A percentile compares a stretch with the other conserved stretches of the same genome.
These are phyloP conservation scores for Gentiana straminea DNA, from an alignment of 257 asterid species.

Conservation along the genomic window DNA sequence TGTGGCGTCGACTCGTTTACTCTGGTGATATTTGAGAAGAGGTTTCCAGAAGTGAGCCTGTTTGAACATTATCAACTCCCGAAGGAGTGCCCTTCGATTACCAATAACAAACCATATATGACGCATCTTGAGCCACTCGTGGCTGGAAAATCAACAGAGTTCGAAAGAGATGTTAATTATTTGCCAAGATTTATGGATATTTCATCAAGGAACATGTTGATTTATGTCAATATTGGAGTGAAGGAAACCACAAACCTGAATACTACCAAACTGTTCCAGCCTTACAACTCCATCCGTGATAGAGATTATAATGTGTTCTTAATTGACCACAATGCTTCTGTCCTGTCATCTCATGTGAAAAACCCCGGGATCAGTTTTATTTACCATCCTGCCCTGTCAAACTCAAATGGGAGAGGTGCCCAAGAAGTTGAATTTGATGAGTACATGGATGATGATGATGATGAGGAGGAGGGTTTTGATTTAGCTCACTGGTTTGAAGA, in stretches of 20 bases:
- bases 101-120: conserved; percentile 47
- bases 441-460: conserved; percentile 38
- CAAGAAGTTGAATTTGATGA: conserved; percentile 41
- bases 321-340: conserved; percentile 60
- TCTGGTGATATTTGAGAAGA: conserved; percentile 58
- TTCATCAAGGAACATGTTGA: conserved; percentile 60
- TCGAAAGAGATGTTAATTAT: conserved; percentile 25
- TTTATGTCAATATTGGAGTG: conserved; percentile 64
- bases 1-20: conserved; percentile 40
- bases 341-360: conserved; percentile 51
- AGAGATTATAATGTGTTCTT: conserved; percentile 41
- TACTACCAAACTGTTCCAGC: conserved; percentile 27
- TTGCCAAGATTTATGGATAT: conserved; percentile 55
- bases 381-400: conserved; percentile 58
- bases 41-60: conserved; percentile 23
- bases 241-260: conserved; percentile 47
- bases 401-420: conserved; percentile 10
- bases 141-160: conserved; percentile 2
- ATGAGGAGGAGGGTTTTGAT: conserved; percentile 59
- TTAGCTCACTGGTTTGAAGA: conserved; percentile 64
- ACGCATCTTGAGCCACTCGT: conserved; percentile 51
- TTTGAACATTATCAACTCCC: conserved; percentile 52
- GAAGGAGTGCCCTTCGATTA: conserved; percentile 45
- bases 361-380: conserved; percentile 62
- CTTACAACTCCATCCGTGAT: conserved; percentile 36